Base-by-base conservation (phyloP, 306 rosid genomes). In the Cicer cuneatum region DNA sequence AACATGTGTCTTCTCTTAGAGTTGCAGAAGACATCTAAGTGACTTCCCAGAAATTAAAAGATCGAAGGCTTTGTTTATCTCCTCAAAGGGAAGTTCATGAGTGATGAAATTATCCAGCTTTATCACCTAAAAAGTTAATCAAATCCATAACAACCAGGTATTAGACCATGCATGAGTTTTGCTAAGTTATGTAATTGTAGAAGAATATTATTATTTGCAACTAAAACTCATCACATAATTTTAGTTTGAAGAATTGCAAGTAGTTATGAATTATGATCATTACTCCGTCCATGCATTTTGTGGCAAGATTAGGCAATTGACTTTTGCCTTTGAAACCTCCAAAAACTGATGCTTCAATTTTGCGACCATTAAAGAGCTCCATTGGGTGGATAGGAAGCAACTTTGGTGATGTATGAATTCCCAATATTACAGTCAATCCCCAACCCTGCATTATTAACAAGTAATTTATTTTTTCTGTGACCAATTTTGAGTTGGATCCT, bases 271-370 rank as follows among this genome's bases (percentile, higher is more conserved):
- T n/a, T 69, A 5, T 48, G 84, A 64, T 53, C 38, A 71, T 75
- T 19, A 92, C 96, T 83, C 96, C 92, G 2, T 66, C 33, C 52
- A 78, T 70, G 85, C 98, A 92, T 66, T 92, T 74, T 73, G 68
- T 74, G 76, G 90, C 96, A 74, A 92, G 85, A 35, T 49, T 77
- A 69, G 96, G 96, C 35, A 92, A 81, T 15, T 92, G 96, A 38
- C 89, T 74, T 66, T 75, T 90, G 60, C 93, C 93, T 78, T 92
- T 92, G 84, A 92, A 90, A 63, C 93, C 93, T 79, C 98, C 98
- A 69, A 92, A 92, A 8, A 88, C 21, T 0, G 90, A 88, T 46
- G 80, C 93, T 6, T 69, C 61, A 1, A 92, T 78, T 14, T 56
- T 59, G 40, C 98, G 86, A 19, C 98, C 98, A 15, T 1, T 2